phyloP scores from a whole-genome alignment of 306 rosid species.

The Betula pendula region DNA sequence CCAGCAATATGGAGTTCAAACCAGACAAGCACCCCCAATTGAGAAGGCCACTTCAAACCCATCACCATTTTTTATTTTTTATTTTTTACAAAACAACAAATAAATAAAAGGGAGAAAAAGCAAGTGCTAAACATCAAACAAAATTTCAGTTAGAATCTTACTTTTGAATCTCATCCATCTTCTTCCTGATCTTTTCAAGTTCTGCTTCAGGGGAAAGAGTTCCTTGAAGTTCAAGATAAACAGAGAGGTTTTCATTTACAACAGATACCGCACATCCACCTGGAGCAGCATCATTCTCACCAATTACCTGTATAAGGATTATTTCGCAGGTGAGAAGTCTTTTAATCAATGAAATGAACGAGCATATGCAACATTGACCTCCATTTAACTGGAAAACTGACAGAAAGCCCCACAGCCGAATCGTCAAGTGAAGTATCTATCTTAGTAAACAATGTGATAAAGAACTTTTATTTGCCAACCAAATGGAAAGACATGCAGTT shows the following conservation, averaged over 20 bases:
- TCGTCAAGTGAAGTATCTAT: background rate
- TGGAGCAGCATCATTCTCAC: conserved; percentile 42
- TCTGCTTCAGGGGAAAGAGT: conserved; percentile 48
- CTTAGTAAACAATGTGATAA: background rate
- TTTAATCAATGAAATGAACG: background rate
- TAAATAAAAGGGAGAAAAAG: background rate
- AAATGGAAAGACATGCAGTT: background rate
- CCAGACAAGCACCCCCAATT: too few relatives aligned
- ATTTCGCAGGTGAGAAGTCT: background rate
- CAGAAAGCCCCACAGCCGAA: background rate
- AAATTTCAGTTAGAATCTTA: conserved; percentile 22
- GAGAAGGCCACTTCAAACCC: too few relatives aligned
- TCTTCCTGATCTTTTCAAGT: conserved; percentile 45
- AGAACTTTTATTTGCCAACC: background rate
- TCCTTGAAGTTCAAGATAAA: conserved; percentile 47
- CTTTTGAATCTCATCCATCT: conserved; percentile 47
- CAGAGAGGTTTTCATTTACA: conserved; percentile 42
- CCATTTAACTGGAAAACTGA: background rate
- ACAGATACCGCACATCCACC: conserved; percentile 48
- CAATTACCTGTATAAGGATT: conserved; percentile 33
- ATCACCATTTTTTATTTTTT: too few relatives aligned
- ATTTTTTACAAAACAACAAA: too few relatives aligned
- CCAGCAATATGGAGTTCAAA: too few relatives aligned
- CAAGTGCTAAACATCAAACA: background rate
- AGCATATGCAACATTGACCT: background rate